These are phyloP conservation scores for Handroanthus guayacan DNA, from an alignment of 257 asterid species.

Conservation along the genomic window DNA sequence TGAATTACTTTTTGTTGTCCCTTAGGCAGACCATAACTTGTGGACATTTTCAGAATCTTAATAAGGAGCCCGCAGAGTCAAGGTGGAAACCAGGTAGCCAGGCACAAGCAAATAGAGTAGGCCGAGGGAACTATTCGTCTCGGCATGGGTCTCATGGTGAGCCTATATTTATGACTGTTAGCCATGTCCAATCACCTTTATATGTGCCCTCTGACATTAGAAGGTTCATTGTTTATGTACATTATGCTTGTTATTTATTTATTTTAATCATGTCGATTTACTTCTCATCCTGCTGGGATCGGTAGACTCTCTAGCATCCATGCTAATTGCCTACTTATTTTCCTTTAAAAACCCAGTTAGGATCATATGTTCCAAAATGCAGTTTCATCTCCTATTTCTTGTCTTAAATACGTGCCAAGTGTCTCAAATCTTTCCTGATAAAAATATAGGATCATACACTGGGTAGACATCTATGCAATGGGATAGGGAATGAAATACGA, in stretches of 20 bases:
- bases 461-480: no score
- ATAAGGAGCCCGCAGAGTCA: slow-evolving; percentile 57
- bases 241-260: slow-evolving; percentile 7
- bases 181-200: slow-evolving; percentile 4
- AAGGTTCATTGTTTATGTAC: neutral
- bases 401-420: no score
- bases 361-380: no score
- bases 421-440: no score
- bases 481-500: no score
- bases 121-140: slow-evolving; percentile 53
- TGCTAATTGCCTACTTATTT: neutral
- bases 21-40: slow-evolving; percentile 12
- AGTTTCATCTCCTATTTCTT: no score
- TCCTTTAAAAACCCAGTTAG: neutral
- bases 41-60: slow-evolving; percentile 48
- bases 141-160: slow-evolving; percentile 58
- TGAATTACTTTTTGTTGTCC: slow-evolving; percentile 14
- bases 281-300: slow-evolving; percentile 3
- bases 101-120: slow-evolving; percentile 55
- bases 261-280: neutral
- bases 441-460: no score
- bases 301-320: neutral
- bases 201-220: neutral
- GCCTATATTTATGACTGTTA: slow-evolving; percentile 15
- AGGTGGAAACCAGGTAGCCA: slow-evolving; percentile 59